Evolutionary conservation across 148 eudicot species (phyloP), one percentile per base, ranked within the genome.

Genomic region (Rhododendron ovatum): DNA sequence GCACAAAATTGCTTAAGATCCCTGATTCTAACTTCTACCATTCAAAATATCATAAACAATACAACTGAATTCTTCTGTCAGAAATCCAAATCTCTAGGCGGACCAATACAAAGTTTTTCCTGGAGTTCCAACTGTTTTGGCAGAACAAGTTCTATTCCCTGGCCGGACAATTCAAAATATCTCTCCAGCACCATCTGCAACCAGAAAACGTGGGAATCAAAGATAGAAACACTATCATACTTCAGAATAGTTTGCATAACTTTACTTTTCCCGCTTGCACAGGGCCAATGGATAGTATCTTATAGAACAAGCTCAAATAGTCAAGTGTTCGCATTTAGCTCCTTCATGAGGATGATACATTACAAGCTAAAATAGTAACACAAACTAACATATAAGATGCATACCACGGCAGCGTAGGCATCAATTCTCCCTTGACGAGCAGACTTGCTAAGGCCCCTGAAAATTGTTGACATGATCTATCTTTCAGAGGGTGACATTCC

Each of bases 171-270:
- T 30, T 95, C 88, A 91, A 92, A 95, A 86, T 96, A 96, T 87
- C 98, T 91, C 78, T 96, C 95, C 84, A 96, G 91, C 87, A 96
- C 90, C 95, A 95, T 91, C 99, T 96, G 93, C 80, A 87, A 87
- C 12, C 76, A 71, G 55, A 78, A 83, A 51, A 82, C 8, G 9
- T 18, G 77, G 51, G 51, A 78, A n/a, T 78, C 18, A 22, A 22
- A 51, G 15, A 20, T 33, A 28, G 22, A 26, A 45, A 41, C 12
- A 8, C 17, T 10, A 14, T 26, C 30, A 10, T 63, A 55, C 51
- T 59, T 78, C 50, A 15, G 3, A 11, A 55, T 11, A 20, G 20
- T 33, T 17, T 2, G 17, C 77, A 61, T 61, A 83, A 63, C 41
- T 55, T 24, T 3, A 24, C 37, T 11, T 39, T 47, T 41, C 43